These are phyloP conservation scores for Berberis vulgaris DNA, from an alignment of 164 flowering plant species.

Conservation along the genomic window DNA sequence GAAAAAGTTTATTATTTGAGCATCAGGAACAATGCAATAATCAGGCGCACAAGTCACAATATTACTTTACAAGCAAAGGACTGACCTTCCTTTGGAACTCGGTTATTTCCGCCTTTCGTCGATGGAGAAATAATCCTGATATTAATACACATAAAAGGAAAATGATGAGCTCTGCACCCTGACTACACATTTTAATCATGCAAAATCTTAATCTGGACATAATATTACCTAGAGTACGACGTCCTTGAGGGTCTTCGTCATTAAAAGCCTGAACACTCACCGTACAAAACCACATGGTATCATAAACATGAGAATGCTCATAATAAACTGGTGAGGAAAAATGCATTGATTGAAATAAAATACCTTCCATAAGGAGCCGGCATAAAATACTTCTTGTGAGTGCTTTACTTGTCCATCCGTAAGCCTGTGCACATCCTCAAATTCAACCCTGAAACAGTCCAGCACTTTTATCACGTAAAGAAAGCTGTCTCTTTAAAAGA, in stretches of 20 bases:
- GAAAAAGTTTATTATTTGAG: too few species aligned
- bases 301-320: not conserved
- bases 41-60: not conserved
- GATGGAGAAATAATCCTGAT: constrained; percentile 91
- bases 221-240: constrained; percentile 83
- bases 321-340: not conserved
- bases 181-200: not conserved
- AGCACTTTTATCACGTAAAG: too few species aligned
- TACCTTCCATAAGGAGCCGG: constrained; percentile 99
- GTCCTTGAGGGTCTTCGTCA: constrained; percentile 99
- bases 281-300: constrained; percentile 22
- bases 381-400: constrained; percentile 90
- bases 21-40: too few species aligned
- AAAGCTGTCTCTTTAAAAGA: not conserved
- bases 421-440: constrained; percentile 90
- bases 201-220: not conserved
- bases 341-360: not conserved
- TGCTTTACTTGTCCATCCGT: constrained; percentile 95
- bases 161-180: not conserved
- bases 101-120: constrained; percentile 78
- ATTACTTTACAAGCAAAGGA: not conserved
- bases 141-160: not conserved
- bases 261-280: constrained; percentile 95
- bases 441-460: constrained; percentile 61
- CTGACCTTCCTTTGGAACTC: constrained; percentile 74